Conservation (phyloP, 139 green algal species). For the Volvox africanus region DNA sequence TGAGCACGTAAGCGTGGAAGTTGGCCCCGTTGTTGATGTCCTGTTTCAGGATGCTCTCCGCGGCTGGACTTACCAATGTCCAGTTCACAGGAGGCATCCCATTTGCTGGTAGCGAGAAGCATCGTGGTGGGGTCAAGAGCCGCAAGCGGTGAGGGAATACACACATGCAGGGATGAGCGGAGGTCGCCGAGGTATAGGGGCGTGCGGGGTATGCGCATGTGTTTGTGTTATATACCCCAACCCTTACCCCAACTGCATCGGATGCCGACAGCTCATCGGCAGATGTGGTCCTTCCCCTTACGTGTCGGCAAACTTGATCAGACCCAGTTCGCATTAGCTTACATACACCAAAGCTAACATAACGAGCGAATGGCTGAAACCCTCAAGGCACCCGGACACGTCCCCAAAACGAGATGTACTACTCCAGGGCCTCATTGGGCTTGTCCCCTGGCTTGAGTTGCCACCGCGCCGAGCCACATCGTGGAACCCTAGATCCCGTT, state of each 20-base stretch:
- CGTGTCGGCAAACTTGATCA: too few relatives aligned
- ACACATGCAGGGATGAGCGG: not conserved
- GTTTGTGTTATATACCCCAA: too few relatives aligned
- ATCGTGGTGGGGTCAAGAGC: not conserved
- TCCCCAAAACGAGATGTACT: not conserved
- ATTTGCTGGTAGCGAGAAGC: not conserved
- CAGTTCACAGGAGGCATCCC: not conserved
- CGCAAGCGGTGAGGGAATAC: not conserved
- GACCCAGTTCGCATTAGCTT: too few relatives aligned
- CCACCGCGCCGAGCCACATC: not conserved
- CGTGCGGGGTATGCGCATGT: too few relatives aligned
- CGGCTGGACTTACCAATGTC: not conserved
- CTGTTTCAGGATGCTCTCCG: not conserved
- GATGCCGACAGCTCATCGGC: too few relatives aligned
- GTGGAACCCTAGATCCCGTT: not conserved
- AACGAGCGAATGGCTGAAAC: not conserved
- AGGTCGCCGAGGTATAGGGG: not conserved
- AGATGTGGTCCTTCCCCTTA: too few relatives aligned
- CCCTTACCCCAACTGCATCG: too few relatives aligned
- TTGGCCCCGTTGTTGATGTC: not conserved
- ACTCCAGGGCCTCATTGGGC: not conserved
- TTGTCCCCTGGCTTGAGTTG: too few relatives aligned
- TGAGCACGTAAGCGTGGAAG: slow-evolving; percentile 6
- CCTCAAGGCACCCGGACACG: not conserved
- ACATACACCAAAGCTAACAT: too few relatives aligned